phyloP scores from a whole-genome alignment of 192 early-diverging fungal species.

The Gigaspora rosea region DNA sequence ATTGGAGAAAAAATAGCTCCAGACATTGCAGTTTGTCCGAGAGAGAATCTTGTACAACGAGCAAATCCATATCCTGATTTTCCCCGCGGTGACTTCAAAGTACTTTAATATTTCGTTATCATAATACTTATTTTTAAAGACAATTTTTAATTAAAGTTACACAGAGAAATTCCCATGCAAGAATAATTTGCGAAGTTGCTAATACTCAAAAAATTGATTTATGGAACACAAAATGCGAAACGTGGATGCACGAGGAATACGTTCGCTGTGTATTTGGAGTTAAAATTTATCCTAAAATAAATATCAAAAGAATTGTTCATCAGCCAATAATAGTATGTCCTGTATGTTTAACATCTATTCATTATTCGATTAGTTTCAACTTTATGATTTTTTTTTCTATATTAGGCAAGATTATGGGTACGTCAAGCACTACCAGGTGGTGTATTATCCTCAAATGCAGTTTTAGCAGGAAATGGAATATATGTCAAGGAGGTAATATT shows the following conservation, averaged over 20 bases:
- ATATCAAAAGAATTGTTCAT: slow-evolving; percentile 8
- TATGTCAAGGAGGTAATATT: slow-evolving; percentile 15
- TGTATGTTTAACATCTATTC: slow-evolving; percentile 1
- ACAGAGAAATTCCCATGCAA: not conserved
- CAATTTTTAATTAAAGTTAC: slow-evolving; percentile 6
- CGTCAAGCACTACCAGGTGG: slow-evolving; percentile 11
- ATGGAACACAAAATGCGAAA: slow-evolving; percentile 13
- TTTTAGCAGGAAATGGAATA: slow-evolving; percentile 14
- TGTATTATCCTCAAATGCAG: slow-evolving; percentile 19
- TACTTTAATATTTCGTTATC: slow-evolving; percentile 3
- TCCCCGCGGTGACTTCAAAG: not conserved
- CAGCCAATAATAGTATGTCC: slow-evolving; percentile 11
- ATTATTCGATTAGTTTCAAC: slow-evolving; percentile 1
- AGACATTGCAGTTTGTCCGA: slow-evolving; percentile 1
- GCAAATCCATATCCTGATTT: not conserved
- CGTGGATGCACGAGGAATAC: slow-evolving; percentile 16
- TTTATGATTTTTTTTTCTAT: slow-evolving; percentile 13
- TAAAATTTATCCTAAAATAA: slow-evolving; percentile 16
- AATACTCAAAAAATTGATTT: slow-evolving; percentile 4
- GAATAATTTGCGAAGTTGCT: slow-evolving; percentile 14
- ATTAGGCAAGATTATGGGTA: slow-evolving; percentile 25
- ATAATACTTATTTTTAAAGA: not conserved
- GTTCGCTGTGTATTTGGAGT: slow-evolving; percentile 18
- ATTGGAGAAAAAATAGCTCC: slow-evolving; percentile 12
- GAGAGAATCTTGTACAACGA: not conserved